A percentile compares a stretch with the other conserved stretches of the same genome.
These are phyloP conservation scores for Fusarium pseudoanthophilum DNA, from an alignment of 2,329 filamentous ascomycete species.

Conservation along the genomic window DNA sequence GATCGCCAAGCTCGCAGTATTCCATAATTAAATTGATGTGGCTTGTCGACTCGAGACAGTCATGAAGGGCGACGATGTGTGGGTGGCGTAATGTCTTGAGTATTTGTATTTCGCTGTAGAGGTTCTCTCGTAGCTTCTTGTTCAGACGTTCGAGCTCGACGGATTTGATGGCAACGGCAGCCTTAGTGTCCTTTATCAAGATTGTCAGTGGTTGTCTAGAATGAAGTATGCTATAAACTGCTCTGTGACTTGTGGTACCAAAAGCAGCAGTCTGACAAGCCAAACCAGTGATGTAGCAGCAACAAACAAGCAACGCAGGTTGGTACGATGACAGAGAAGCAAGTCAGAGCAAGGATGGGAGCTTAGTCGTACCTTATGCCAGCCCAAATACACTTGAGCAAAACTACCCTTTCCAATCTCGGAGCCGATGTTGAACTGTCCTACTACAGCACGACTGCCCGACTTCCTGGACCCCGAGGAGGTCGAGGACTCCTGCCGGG, in stretches of 20 bases:
- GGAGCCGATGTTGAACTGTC: conserved; percentile 82
- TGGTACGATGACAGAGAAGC: conserved; percentile 17
- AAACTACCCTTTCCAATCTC: conserved; percentile 99
- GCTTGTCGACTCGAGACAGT: conserved; percentile 86
- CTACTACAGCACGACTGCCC: conserved; percentile 64
- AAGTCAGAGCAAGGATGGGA: conserved; percentile 9
- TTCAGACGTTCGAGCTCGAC: conserved; percentile 91
- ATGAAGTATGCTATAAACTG: neutral
- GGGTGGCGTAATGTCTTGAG: conserved; percentile 93
- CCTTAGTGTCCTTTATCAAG: conserved; percentile 73
- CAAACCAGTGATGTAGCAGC: conserved; percentile 2
- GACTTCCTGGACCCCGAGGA: conserved; percentile 51
- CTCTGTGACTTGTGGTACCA: conserved; percentile 5
- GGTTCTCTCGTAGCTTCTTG: conserved; percentile 95
- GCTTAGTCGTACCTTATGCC: conserved; percentile 72
- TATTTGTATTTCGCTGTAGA: conserved; percentile 95
- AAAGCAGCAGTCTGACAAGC: conserved; percentile 2
- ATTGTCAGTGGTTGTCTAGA: conserved; percentile 10
- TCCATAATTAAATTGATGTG: conserved; percentile 99
- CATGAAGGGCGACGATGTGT: conserved; percentile 95
- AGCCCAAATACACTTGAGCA: conserved; percentile 90
- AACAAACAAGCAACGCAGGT: conserved; percentile 17
- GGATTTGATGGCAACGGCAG: conserved; percentile 94
- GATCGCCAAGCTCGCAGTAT: conserved; percentile 93
- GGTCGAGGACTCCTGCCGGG: conserved; percentile 50